Percentiles rank a stretch among this genome's conserved stretches.
Conservation (phyloP, 2,329 filamentous ascomycete genomes). For the Aspergillus alliaceus region DNA sequence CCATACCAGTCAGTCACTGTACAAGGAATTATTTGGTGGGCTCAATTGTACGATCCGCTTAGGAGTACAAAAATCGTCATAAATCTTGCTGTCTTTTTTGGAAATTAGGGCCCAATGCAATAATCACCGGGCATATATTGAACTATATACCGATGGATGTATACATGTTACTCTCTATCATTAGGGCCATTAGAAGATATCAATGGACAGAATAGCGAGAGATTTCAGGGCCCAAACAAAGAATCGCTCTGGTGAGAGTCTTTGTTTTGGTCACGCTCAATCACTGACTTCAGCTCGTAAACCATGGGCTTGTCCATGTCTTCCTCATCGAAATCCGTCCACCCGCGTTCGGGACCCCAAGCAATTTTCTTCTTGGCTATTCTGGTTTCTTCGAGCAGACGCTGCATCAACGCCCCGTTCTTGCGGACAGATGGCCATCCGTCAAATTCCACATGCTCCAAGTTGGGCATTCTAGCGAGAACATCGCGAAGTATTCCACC, state of each 20-base stretch:
- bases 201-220: not conserved
- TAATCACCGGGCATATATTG: not conserved
- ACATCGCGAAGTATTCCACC: constrained; percentile 51
- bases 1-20: not conserved
- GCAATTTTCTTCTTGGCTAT: constrained; percentile 35
- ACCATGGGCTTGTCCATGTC: constrained; percentile 12
- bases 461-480: constrained; percentile 48
- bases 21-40: constrained; percentile 4
- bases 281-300: constrained; percentile 12
- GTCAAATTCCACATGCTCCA: constrained; percentile 57
- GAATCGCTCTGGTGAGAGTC: not conserved
- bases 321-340: constrained; percentile 33
- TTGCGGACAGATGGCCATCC: constrained; percentile 55
- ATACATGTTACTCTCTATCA: not conserved
- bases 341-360: constrained; percentile 43
- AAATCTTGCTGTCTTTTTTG: too few relatives aligned
- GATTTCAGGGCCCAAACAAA: not conserved
- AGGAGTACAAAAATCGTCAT: too few relatives aligned
- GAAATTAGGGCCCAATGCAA: not conserved
- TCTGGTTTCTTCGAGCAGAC: constrained; percentile 42
- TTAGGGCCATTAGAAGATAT: not conserved
- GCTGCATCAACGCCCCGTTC: constrained; percentile 51
- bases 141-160: not conserved
- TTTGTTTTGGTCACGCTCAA: not conserved
- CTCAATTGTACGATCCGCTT: too few relatives aligned